Base-by-base conservation (phyloP, 345 rosid genomes). In the Angophora floribunda region DNA sequence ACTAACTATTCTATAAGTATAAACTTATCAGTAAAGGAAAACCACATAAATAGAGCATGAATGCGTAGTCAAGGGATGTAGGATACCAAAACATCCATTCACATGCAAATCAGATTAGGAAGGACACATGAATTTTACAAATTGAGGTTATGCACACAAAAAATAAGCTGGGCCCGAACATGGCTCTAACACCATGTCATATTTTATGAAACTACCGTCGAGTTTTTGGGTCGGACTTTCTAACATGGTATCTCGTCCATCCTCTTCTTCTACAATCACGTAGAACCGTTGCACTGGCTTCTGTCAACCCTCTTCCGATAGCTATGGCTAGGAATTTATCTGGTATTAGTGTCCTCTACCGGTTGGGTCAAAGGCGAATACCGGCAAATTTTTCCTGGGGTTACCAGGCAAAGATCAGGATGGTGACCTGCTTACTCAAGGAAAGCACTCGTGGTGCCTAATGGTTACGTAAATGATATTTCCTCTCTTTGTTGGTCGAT, bases 81-180 rank as follows among this genome's bases (percentile, higher is more conserved):
- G 13, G 45, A 67, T 32, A 67, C 45, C 16, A 67, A 67, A 32
- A 0, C 44, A 32, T 3, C 0, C 44, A 32, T 6, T 67, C 3
- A 67, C 19, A 0, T 67, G 12, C 4, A 30, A 32, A 45, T 6
- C 21, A 9, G 5, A 8, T 2, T 15, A 32, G 44, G 16, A 65
- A 67, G 21, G 45, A 67, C 22, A 17, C 0, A 1, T 67, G 1
- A 67, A 67, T 67, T 32, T 36, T 32, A 32, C 0, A 7, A 70
- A 70, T 16, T 6, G 1, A 17, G 6, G 3, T 36, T 0, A 0
- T 22, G 16, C 6, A 70, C 45, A 1, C 0, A 3, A 70, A 3
- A 70, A 70, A 70, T 16, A 16, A 32, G 3, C 0, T 32, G 6
- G 6, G 12, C 5, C 21, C 16, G 0, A 70, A 32, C 24, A 0